Percentiles rank a stretch among this genome's conserved stretches.
phyloP scores from a whole-genome alignment of 257 asterid genomes.

The Knoxia roxburghii region DNA sequence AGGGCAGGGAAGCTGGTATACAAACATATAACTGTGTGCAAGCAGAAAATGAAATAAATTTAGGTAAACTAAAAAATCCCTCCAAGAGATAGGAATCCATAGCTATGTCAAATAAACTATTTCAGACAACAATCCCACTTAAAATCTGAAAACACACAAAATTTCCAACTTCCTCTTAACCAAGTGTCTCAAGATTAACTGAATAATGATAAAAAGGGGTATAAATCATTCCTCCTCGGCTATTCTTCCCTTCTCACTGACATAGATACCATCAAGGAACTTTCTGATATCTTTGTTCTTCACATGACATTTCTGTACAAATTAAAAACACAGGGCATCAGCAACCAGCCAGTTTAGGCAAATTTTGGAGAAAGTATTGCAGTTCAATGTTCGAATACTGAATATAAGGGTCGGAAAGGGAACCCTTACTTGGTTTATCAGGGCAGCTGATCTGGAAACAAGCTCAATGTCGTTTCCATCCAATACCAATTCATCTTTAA shows the following conservation, averaged over 20 bases:
- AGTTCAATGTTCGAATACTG: neutral
- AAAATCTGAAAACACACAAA: neutral
- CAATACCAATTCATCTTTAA: conserved; percentile 70
- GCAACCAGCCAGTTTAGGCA: neutral
- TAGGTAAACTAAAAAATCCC: no score
- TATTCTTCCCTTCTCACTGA: conserved; percentile 70
- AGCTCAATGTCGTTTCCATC: conserved; percentile 84
- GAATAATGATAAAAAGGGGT: neutral
- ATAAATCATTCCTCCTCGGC: conserved; percentile 47
- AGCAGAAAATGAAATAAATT: no score
- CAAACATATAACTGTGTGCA: no score
- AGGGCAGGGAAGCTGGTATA: no score
- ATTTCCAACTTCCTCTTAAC: no score
- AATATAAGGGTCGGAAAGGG: neutral
- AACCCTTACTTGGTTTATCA: conserved; percentile 58
- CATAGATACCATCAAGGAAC: conserved; percentile 83
- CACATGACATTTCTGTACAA: conserved; percentile 72
- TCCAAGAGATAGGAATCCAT: no score
- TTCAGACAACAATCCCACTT: neutral
- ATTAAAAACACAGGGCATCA: neutral
- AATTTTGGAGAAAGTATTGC: no score
- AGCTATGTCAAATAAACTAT: no score
- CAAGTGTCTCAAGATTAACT: neutral
- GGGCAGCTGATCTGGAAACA: conserved; percentile 66
- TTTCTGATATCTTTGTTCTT: conserved; percentile 86